Conservation (phyloP, 2,329 filamentous ascomycete genomes). For the Exophiala sideris region DNA sequence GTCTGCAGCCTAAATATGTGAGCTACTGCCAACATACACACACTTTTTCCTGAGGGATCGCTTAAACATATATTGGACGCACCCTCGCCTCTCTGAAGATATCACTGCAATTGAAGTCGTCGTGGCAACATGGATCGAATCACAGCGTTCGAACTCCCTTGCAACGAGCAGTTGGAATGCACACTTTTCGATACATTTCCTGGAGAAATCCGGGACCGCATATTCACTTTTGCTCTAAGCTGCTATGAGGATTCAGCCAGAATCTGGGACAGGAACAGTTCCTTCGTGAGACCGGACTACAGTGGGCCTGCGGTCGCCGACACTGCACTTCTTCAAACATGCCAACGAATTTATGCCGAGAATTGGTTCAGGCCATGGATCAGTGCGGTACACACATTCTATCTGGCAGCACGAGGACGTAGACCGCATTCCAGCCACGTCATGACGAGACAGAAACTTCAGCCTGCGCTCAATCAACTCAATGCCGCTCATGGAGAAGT, state of each 20-base stretch:
- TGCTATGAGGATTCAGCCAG: background rate
- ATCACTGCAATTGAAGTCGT: no score
- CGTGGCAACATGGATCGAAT: background rate
- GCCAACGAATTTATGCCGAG: conserved; percentile 43
- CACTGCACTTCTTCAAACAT: conserved; percentile 42
- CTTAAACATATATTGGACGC: no score
- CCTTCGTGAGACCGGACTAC: conserved; percentile 38
- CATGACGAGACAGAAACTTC: conserved; percentile 12
- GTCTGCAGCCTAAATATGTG: no score
- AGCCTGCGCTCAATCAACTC: conserved; percentile 23
- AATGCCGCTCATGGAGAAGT: conserved; percentile 27
- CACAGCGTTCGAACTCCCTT: background rate
- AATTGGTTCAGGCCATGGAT: conserved; percentile 44
- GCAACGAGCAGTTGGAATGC: background rate
- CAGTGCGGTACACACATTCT: conserved; percentile 41
- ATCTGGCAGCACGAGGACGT: conserved; percentile 33
- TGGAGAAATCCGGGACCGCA: background rate
- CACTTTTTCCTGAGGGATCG: no score
- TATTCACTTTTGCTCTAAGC: background rate
- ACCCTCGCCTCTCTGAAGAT: no score
- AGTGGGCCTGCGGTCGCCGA: conserved; percentile 37
- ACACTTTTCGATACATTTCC: background rate
- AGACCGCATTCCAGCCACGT: conserved; percentile 30
- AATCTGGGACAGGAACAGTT: background rate
- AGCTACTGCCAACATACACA: no score